Base-by-base conservation (phyloP, 2,329 filamentous ascomycete species). In the Dactylellina leptospora region DNA sequence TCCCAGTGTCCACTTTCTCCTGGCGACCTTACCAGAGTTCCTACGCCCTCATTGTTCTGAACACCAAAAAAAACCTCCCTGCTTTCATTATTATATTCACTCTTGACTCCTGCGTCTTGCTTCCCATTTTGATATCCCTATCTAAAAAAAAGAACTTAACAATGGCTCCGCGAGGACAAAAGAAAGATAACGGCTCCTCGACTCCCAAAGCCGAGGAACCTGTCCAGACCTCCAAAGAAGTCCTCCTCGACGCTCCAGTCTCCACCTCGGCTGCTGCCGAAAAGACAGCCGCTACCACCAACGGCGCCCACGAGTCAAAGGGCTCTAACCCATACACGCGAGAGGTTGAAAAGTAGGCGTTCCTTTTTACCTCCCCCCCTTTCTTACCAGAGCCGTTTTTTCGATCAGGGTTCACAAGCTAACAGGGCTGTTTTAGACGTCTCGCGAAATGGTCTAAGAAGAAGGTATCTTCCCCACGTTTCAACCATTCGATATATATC, bases 391-490 rank as follows among this genome's bases (percentile, higher is more conserved):
- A n/a, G n/a, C n/a, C n/a, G n/a, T n/a, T n/a, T n/a, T n/a, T n/a
- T n/a, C 33, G 27, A 25, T 8, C 1, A 45, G 18, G 2, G 51
- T 22, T 55, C 1, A 55, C 20, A 6, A n/a, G n/a, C n/a, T 22
- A 13, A 28, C 2, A 22, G 22, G 13, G 11, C 27, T 27, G 1
- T 27, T 16, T 3, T 60, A 73, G 69, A 33, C 69, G 69, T 44
- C 60, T 73, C 11, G 69, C 69, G 28, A 73, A 55, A 28, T 64
- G 59, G 59, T 60, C 69, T 4, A 73, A 73, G 60, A 73, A 73
- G 53, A 64, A 73, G 69, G 69, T 73, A 66, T 48, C n/a, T 33
- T 28, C 36, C 22, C n/a, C 3, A 18, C 10, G 25, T 28, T 22
- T 27, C 28, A n/a, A 13, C 3, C 40, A 4, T 40, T 40, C 36